Conservation (phyloP, 129 eudicot species). For the Flaveria brownii region DNA sequence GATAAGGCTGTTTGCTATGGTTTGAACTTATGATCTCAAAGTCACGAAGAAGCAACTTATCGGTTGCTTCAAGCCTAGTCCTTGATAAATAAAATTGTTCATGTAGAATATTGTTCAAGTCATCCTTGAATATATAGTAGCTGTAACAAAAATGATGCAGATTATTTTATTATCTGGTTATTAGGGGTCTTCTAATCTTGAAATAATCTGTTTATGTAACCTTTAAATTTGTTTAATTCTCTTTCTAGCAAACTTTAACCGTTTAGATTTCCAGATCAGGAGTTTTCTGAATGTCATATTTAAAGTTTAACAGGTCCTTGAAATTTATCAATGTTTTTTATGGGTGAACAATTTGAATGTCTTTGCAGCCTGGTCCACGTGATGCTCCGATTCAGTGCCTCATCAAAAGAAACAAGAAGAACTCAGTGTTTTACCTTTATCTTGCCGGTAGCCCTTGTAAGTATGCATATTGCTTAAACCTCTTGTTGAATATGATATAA, state of each 20-base stretch:
- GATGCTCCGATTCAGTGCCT: conserved; percentile 71
- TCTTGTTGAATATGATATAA: background rate
- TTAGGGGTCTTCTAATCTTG: background rate
- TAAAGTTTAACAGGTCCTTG: too few species aligned
- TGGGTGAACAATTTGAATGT: background rate
- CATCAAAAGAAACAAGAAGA: conserved; percentile 79
- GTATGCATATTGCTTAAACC: conserved; percentile 23
- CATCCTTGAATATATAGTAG: too few species aligned
- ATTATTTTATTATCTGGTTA: background rate
- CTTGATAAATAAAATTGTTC: background rate
- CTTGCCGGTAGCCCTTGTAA: conserved; percentile 74
- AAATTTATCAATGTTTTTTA: background rate
- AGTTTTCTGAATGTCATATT: background rate
- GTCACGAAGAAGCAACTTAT: too few species aligned
- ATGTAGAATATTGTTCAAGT: background rate
- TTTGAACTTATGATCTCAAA: too few species aligned
- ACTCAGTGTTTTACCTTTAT: conserved; percentile 60
- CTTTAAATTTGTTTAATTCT: background rate
- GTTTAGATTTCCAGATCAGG: background rate
- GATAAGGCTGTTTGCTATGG: too few species aligned
- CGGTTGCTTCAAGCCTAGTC: too few species aligned
- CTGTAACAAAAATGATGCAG: background rate
- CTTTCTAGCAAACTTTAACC: conserved; percentile 5
- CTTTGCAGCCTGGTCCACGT: conserved; percentile 78
- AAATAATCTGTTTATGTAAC: background rate